A percentile compares a stretch with the other conserved stretches of the same genome.
These are phyloP conservation scores for Trichoderma guizhouense DNA, from an alignment of 2,329 filamentous ascomycete species.

Conservation along the genomic window DNA sequence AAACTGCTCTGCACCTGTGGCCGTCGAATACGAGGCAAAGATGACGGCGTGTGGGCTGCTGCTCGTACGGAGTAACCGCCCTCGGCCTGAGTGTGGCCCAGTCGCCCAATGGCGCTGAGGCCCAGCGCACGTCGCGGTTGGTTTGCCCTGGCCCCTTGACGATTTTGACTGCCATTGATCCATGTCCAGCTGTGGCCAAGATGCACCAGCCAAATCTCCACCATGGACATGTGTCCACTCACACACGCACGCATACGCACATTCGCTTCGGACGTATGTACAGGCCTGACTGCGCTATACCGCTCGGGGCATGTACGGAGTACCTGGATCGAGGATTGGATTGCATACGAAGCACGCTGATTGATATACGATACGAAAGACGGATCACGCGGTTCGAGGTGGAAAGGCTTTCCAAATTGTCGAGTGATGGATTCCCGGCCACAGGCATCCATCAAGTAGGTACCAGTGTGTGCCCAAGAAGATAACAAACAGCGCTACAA, in stretches of 20 bases:
- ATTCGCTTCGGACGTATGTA: background rate
- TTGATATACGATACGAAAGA: conserved; percentile 4
- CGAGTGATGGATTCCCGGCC: background rate
- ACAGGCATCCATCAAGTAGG: background rate
- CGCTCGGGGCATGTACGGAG: conserved; percentile 1
- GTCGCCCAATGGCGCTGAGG: conserved; percentile 11
- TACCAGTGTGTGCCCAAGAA: background rate
- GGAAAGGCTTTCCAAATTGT: background rate
- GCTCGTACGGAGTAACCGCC: conserved; percentile 14
- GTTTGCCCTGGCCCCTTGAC: background rate
- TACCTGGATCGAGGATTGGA: background rate
- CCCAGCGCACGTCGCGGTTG: background rate
- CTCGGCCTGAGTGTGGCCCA: conserved; percentile 8
- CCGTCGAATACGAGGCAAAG: conserved; percentile 15
- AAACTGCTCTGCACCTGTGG: conserved; percentile 9
- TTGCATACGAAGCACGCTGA: background rate
- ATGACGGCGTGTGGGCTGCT: conserved; percentile 12
- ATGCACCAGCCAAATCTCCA: background rate
- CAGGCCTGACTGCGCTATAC: background rate
- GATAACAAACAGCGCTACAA: background rate
- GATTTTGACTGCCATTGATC: background rate
- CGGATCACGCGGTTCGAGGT: conserved; percentile 12
- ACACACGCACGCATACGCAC: conserved; percentile 14
- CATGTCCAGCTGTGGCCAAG: background rate
- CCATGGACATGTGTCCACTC: conserved; percentile 5